Evolutionary conservation across 371 early-diverging fungal species (phyloP).

Genomic region (Saksenaea vasiformis): DNA sequence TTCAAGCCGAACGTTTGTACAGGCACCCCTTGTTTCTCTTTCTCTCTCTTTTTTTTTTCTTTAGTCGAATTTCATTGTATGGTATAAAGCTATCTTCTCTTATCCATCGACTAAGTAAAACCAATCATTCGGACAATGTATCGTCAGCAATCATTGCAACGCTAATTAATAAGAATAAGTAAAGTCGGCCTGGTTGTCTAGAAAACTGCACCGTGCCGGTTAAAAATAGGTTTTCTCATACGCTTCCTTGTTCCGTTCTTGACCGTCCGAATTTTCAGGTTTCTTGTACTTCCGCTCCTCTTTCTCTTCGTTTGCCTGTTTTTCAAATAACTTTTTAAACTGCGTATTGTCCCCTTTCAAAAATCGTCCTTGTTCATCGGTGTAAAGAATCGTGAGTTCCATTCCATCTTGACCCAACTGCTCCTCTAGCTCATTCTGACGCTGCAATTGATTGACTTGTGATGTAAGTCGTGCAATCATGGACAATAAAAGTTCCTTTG

Average conservation of each 20-base stretch:
- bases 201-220: background rate
- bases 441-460: slow-evolving; percentile 29
- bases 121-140: too few relatives aligned
- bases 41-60: too few relatives aligned
- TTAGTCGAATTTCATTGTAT: too few relatives aligned
- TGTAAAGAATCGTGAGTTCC: slow-evolving; percentile 7
- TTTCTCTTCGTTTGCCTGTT: slow-evolving; percentile 10
- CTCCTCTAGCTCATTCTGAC: slow-evolving; percentile 3
- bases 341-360: background rate
- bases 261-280: slow-evolving; percentile 1
- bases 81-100: too few relatives aligned
- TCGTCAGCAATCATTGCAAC: too few relatives aligned
- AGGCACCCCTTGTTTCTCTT: background rate
- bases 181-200: too few relatives aligned
- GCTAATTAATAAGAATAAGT: too few relatives aligned
- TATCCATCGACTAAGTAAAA: too few relatives aligned
- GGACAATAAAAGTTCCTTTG: slow-evolving; percentile 7
- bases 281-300: slow-evolving; percentile 2
- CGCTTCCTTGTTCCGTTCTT: slow-evolving; percentile 17
- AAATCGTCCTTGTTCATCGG: slow-evolving; percentile 3
- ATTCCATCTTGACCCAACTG: background rate
- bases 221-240: slow-evolving; percentile 13
- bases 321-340: slow-evolving; percentile 1
- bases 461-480: slow-evolving; percentile 31
- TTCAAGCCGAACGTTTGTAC: background rate